Percentiles rank a stretch among this genome's conserved stretches.
Conservation (phyloP, 2,329 filamentous ascomycete species). For the Botrytis cinerea region DNA sequence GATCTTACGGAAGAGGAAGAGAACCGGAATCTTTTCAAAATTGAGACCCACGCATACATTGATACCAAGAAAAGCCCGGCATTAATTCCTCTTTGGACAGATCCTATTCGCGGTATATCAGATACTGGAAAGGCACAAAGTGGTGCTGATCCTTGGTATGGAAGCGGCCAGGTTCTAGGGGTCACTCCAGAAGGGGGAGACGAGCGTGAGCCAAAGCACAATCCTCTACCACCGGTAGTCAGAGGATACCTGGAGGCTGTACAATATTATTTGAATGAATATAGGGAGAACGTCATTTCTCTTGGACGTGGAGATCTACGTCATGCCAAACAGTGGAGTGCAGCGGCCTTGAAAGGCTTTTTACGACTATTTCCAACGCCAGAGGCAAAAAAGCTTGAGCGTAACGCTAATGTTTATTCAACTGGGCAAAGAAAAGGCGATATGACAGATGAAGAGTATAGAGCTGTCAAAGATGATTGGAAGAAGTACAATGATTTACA, state of each 20-base stretch:
- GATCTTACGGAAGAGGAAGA: slow-evolving; percentile 30
- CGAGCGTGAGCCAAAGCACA: slow-evolving; percentile 5
- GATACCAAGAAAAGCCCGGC: slow-evolving; percentile 33
- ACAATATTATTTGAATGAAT: background rate
- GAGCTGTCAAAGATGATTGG: slow-evolving; percentile 21
- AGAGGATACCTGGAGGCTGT: background rate
- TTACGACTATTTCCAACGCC: slow-evolving; percentile 10
- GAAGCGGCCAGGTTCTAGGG: slow-evolving; percentile 9
- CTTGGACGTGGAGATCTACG: slow-evolving; percentile 10
- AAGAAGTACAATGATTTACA: slow-evolving; percentile 14
- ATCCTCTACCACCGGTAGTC: background rate
- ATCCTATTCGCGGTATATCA: slow-evolving; percentile 33
- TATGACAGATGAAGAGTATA: slow-evolving; percentile 16
- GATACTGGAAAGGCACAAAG: slow-evolving; percentile 25
- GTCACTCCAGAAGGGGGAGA: background rate
- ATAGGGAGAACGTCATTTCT: background rate
- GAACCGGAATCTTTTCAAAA: slow-evolving; percentile 30
- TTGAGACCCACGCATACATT: slow-evolving; percentile 35
- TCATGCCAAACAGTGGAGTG: background rate
- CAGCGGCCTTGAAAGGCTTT: background rate
- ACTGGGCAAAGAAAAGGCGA: slow-evolving; percentile 2
- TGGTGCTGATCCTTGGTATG: slow-evolving; percentile 12
- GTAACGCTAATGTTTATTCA: slow-evolving; percentile 16
- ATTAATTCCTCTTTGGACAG: slow-evolving; percentile 37
- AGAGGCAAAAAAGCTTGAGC: slow-evolving; percentile 10